Conservation (phyloP, 441 rosid species). For the Syzygium malaccense region DNA sequence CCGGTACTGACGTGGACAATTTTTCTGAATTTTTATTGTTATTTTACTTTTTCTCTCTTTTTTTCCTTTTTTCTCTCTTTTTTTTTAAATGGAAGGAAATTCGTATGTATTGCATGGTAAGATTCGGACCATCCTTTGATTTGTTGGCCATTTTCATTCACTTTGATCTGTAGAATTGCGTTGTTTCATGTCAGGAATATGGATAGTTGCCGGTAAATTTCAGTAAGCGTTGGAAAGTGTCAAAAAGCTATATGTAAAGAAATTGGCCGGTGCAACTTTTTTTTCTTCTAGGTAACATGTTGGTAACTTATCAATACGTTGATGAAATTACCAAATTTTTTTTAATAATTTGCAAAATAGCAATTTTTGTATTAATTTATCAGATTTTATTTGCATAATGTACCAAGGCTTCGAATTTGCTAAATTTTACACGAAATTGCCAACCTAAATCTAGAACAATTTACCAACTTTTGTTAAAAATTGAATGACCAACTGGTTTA, state of each 20-base stretch:
- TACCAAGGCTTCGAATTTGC: background rate
- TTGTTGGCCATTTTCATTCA: no score
- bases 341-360: background rate
- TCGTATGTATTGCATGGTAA: no score
- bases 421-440: background rate
- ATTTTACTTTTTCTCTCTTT: no score
- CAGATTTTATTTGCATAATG: background rate
- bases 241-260: background rate
- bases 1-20: no score
- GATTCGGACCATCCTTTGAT: no score
- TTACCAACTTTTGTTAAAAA: background rate
- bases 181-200: no score
- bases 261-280: background rate
- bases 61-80: no score
- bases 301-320: background rate
- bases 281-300: background rate
- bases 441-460: background rate
- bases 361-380: background rate
- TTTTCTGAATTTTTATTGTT: no score
- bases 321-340: background rate
- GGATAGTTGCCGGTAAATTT: no score
- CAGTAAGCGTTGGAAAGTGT: background rate
- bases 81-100: no score
- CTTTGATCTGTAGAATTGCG: no score
- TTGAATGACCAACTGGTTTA: background rate